Evolutionary conservation across 2,329 filamentous ascomycete species (phyloP), one percentile per base, ranked within the genome.

Genomic region (Allantophomopsis cytisporea): DNA sequence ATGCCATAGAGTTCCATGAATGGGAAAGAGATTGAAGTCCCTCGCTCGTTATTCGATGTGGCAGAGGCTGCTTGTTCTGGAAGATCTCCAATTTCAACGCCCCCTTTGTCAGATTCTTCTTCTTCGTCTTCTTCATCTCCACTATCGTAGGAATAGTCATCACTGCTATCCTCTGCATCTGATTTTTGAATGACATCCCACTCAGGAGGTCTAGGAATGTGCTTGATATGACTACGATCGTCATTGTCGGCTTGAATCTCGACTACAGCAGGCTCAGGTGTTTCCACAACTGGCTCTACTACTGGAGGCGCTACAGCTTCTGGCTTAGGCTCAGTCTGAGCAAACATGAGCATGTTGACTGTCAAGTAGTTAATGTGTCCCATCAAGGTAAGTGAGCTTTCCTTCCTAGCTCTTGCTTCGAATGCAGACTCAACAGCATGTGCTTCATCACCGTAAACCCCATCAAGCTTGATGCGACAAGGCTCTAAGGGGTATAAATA

Each of bases 21-120:
- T 0, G 86, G 85, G 49, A 91, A 86, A 0, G 80, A 85, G 7
- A 93, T 66, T 39, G 83, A 74, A n/a, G 84, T 81, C 17, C 84
- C 84, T 39, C 69, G 66, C 51, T 86, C 82, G n/a, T 48, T 43
- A 35, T 52, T 53, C n/a, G 38, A n/a, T 15, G 43, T 17, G 30
- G 45, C 16, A 5, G 5, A 6, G 8, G 7, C 16, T n/a, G 16
- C 35, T 7, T 13, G 16, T 28, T 56, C 53, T n/a, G 61, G 49
- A 3, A 60, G 59, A 18, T 53, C 55, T 47, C 59, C 59, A 7
- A 67, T 46, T 17, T 54, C 48, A 2, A 54, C 68, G 21, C 65
- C 70, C 5, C 63, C 50, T 7, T 51, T 48, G 38, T 53, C 55
- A 37, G 50, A 45, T 31, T 56, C 16, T 11, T 15, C 14, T 10